These are phyloP conservation scores for Monosporascus cannonballus DNA, from an alignment of 2,329 filamentous ascomycete species.

Conservation along the genomic window DNA sequence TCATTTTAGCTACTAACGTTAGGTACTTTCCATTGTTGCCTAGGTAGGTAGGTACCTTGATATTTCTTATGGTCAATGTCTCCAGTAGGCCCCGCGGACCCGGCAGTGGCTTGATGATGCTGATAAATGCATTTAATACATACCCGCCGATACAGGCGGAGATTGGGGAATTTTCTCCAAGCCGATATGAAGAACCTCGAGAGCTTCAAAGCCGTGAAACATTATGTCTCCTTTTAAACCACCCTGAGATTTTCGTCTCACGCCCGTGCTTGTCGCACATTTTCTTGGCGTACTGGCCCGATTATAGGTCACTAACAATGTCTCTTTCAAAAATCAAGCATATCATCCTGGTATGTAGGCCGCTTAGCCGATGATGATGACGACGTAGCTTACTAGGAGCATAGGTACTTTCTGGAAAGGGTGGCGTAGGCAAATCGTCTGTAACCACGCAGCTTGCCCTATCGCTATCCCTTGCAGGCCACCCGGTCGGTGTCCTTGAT, in stretches of 20 bases:
- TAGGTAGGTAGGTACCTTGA: too few species aligned
- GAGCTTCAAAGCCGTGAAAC: not conserved
- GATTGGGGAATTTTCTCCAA: not conserved
- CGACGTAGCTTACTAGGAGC: not conserved
- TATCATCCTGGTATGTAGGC: conserved; percentile 60
- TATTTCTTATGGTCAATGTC: too few species aligned
- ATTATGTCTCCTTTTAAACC: conserved; percentile 14
- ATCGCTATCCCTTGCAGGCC: conserved; percentile 75
- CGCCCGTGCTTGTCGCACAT: too few species aligned
- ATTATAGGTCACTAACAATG: conserved; percentile 35
- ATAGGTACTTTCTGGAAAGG: conserved; percentile 86
- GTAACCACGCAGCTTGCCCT: conserved; percentile 95
- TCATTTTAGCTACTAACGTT: not conserved
- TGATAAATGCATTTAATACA: conserved; percentile 3
- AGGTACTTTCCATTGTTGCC: too few species aligned
- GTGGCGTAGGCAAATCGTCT: conserved; percentile 95
- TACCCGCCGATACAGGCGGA: conserved; percentile 7
- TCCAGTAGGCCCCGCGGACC: not conserved
- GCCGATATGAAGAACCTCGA: not conserved
- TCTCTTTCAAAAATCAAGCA: conserved; percentile 67
- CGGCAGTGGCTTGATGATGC: not conserved
- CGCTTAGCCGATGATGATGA: not conserved
- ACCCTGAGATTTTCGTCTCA: conserved; percentile 5
- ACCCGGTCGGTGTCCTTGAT: conserved; percentile 91
- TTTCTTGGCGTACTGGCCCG: too few species aligned